Base-by-base conservation (phyloP, 495 filamentous ascomycete species). In the Patellaria atrata region DNA sequence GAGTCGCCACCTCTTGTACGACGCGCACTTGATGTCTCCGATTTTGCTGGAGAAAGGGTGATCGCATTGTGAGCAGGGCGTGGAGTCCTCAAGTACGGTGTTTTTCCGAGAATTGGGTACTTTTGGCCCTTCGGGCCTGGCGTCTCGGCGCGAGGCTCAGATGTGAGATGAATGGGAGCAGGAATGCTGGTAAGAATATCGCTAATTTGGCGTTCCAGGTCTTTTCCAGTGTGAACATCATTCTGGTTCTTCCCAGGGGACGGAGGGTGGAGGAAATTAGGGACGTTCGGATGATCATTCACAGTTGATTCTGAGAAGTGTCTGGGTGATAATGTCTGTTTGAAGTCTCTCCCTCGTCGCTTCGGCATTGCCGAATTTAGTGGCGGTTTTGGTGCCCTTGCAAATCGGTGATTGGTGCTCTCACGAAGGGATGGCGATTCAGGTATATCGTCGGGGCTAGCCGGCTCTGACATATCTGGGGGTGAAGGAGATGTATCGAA, bases 191-290 rank as follows among this genome's bases (percentile, higher is more conserved):
- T 73, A 6, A 97, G 65, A 30, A 97, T 80, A 13, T 79, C 75
- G 52, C 70, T 79, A 29, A 97, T 85, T 41, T 86, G 82, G 33
- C 79, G 72, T 47, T 92, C 83, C 3, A 97, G 71, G 38, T 79
- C 75, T 24, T 78, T 72, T 6, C 38, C 28, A 21, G 27, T 39
- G n/a, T n/a, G n/a, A n/a, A n/a, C n/a, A n/a, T n/a, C n/a, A 31
- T 39, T 36, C 24, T 9, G 16, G 30, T 33, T 18, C 13, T 33
- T 33, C 9, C n/a, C 12, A 5, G 30, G 30, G 1, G 37, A n/a
- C 3, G 26, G 22, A 5, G 21, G 10, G 23, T 40, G 30, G n/a
- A 9, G 9, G 9, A n/a, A 26, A 26, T n/a, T 26, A 26, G 23
- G 9, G 23, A 9, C 9, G 23, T 9, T 26, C 9, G 23, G n/a